Evolutionary conservation across 177 flowering plant species (phyloP), one percentile per base, ranked within the genome.

Genomic region (Telopea speciosissima): DNA sequence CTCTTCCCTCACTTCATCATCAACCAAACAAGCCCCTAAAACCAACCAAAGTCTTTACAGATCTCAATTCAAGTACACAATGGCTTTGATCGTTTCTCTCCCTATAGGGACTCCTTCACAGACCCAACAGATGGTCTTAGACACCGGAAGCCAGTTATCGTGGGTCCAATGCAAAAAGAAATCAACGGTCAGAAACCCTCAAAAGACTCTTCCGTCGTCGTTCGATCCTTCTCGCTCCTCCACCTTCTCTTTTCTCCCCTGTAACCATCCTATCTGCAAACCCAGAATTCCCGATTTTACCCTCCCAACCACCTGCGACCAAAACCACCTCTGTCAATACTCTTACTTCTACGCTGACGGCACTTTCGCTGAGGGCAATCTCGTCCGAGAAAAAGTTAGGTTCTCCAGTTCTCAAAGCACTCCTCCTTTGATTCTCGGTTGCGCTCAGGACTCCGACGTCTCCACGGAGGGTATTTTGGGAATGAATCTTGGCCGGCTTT

Each of bases 321-420:
- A 83, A 72, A 83, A 83, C 73, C 84, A 85, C 17, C 76, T 85
- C 49, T 92, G 97, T 78, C 96, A 88, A 74, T 88, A 86, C 79
- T 86, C 90, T 11, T 87, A 87, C 78, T 90, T 87, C 87, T 92
- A 92, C 70, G 96, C 97, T 8, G 97, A 92, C 73, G 91, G 89
- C 2, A 89, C 96, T 12, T 70, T 81, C 1, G 90, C 91, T 24
- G 96, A 92, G 84, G 97, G 97, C 67, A 88, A 84, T 78, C 87
- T 92, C 66, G 90, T 86, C 81, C 74, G 81, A 24, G 97, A 92
- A 36, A 90, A 80, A 63, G 69, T 92, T 63, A 65, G 83, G 0
- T 78, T 87, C 7, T 80, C 90, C 0, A 31, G 23, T 62, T 74
- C 87, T 72, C 80, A 74, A 45, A 68, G 66, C 56, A 81, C 92